A percentile compares a stretch with the other conserved stretches of the same genome.
Evolutionary conservation across 2,329 filamentous ascomycete genomes (phyloP).

Genomic region (Aspergillus glaucus): DNA sequence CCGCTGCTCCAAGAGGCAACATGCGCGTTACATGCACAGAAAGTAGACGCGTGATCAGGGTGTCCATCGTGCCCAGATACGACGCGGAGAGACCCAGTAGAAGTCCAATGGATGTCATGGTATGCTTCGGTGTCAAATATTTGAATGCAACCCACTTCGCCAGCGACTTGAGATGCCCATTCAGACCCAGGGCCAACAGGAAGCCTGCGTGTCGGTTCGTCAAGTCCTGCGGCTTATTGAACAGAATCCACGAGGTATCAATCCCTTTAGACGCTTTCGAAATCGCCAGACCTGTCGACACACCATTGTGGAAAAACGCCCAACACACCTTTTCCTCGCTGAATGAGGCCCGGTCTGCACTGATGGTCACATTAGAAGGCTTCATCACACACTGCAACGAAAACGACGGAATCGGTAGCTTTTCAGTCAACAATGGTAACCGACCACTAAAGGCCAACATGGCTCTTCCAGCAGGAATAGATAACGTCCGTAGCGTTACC

Average conservation of each 20-base stretch:
- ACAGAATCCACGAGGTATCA: constrained; percentile 97
- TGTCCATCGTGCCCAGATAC: constrained; percentile 95
- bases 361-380: constrained; percentile 83
- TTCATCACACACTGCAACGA: constrained; percentile 88
- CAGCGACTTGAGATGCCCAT: constrained; percentile 86
- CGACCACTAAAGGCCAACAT: constrained; percentile 84
- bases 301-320: constrained; percentile 97
- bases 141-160: constrained; percentile 99
- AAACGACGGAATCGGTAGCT: constrained; percentile 82
- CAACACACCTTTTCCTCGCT: constrained; percentile 96
- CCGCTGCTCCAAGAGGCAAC: constrained; percentile 84
- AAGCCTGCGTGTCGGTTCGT: constrained; percentile 97
- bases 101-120: constrained; percentile 97
- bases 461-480: constrained; percentile 78
- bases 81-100: constrained; percentile 86
- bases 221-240: constrained; percentile 89
- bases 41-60: constrained; percentile 80
- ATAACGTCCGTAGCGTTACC: constrained; percentile 79
- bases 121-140: constrained; percentile 97
- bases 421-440: constrained; percentile 84
- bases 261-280: constrained; percentile 86
- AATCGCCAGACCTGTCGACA: constrained; percentile 85
- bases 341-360: constrained; percentile 80
- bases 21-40: constrained; percentile 95
- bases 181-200: constrained; percentile 80